A percentile compares a stretch with the other conserved stretches of the same genome.
Evolutionary conservation across 257 asterid species (phyloP).

Genomic region (Nicotiana otophora): DNA sequence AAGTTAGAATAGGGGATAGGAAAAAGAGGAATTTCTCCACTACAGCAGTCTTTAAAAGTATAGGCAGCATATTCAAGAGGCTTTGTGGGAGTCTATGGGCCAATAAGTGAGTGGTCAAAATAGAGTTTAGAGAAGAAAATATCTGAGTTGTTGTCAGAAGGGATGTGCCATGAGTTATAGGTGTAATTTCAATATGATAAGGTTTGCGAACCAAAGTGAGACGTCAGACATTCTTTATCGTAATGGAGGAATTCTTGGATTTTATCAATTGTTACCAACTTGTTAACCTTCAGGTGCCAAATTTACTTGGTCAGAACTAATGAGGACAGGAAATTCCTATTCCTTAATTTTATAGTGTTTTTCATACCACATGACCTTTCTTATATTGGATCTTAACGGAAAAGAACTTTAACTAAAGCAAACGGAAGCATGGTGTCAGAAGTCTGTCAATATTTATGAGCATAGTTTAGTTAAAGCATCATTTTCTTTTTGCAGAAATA

Average conservation of each 20-base stretch:
- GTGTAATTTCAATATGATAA: neutral
- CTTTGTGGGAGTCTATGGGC: neutral
- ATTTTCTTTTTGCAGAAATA: slow-evolving; percentile 1
- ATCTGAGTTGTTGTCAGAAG: neutral
- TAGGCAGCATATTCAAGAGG: neutral
- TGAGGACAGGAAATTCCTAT: neutral
- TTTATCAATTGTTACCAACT: neutral
- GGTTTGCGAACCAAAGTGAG: neutral
- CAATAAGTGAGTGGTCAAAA: neutral
- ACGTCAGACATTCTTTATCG: neutral
- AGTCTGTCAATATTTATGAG: slow-evolving; percentile 9
- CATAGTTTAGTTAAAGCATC: slow-evolving; percentile 8
- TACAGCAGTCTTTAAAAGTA: neutral
- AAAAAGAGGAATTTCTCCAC: neutral
- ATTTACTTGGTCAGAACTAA: neutral
- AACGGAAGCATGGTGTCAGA: neutral
- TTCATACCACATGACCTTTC: neutral
- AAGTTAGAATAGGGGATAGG: neutral
- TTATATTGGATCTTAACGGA: neutral
- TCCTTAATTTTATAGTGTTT: neutral
- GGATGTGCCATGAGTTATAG: neutral
- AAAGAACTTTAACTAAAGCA: neutral
- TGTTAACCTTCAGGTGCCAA: neutral
- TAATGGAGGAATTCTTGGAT: neutral
- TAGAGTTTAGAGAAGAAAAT: neutral